Conservation (phyloP, 106 monocot genomes). For the Allium fistulosum region DNA sequence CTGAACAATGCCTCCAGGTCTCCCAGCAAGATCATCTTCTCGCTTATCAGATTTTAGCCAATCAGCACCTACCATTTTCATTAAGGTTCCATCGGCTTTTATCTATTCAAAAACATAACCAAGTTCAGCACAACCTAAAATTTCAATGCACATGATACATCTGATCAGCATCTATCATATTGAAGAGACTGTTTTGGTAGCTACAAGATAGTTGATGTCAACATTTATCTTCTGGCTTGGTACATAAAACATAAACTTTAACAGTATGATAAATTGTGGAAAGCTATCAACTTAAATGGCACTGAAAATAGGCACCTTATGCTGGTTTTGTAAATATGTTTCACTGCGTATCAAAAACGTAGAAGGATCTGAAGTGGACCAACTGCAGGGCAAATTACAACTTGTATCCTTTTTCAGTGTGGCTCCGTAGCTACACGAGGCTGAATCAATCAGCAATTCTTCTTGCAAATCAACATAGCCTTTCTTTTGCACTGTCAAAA, state of each 20-base stretch:
- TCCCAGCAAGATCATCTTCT: conserved; percentile 87
- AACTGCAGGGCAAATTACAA: conserved; percentile 55
- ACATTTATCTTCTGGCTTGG: too few species aligned
- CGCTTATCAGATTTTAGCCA: conserved; percentile 93
- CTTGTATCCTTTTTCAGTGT: conserved; percentile 73
- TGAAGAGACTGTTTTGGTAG: too few species aligned
- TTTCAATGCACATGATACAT: not conserved
- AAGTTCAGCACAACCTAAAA: not conserved
- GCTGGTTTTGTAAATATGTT: conserved; percentile 78
- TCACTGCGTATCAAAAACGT: conserved; percentile 83
- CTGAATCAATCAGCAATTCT: conserved; percentile 15
- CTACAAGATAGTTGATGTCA: not conserved
- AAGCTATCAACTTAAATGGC: not conserved
- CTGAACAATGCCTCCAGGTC: conserved; percentile 90
- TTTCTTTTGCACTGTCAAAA: conserved; percentile 64
- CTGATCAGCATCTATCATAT: not conserved
- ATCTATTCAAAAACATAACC: conserved; percentile 32
- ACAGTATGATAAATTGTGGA: too few species aligned
- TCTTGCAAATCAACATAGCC: conserved; percentile 64
- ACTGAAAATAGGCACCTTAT: conserved; percentile 64
- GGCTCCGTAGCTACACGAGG: conserved; percentile 55
- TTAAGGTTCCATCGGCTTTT: conserved; percentile 75
- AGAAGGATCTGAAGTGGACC: conserved; percentile 78
- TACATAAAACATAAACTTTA: too few species aligned
- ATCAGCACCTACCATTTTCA: conserved; percentile 98